phyloP scores from a whole-genome alignment of 1,139 yeast species.

The Saccharomyces hybrid region DNA sequence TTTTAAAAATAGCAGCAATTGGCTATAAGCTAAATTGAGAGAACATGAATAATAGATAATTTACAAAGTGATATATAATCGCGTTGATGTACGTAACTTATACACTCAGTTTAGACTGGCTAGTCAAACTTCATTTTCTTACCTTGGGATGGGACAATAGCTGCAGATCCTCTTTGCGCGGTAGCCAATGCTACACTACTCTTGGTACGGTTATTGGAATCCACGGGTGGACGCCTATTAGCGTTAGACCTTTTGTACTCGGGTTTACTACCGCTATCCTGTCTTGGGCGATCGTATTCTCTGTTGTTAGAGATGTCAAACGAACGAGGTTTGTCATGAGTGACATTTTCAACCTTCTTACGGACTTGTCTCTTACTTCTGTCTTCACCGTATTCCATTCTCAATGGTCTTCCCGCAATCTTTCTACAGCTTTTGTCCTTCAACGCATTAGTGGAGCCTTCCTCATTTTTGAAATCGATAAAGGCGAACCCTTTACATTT shows the following conservation, averaged over 20 bases:
- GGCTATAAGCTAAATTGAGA: neutral
- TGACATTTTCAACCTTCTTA: slow-evolving; percentile 27
- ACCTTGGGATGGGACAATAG: slow-evolving; percentile 86
- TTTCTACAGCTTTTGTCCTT: slow-evolving; percentile 62
- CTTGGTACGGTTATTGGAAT: slow-evolving; percentile 45
- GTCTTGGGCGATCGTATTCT: neutral
- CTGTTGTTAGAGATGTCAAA: neutral
- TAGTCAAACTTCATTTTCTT: slow-evolving; percentile 65
- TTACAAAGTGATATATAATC: neutral
- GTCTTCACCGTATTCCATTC: slow-evolving; percentile 93
- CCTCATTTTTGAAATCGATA: slow-evolving; percentile 72
- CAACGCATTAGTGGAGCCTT: slow-evolving; percentile 76
- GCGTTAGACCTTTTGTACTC: slow-evolving; percentile 6
- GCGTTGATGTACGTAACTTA: neutral
- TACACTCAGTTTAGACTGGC: neutral
- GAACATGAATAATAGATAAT: neutral
- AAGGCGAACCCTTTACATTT: slow-evolving; percentile 96
- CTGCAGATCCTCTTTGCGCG: slow-evolving; percentile 86
- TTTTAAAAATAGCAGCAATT: neutral
- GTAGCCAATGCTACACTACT: slow-evolving; percentile 83
- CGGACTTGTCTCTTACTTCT: slow-evolving; percentile 59
- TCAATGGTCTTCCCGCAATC: slow-evolving; percentile 64
- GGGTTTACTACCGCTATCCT: slow-evolving; percentile 5
- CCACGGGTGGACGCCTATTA: slow-evolving; percentile 13
- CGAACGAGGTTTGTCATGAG: neutral